Conservation (phyloP, 306 rosid species). For the Herpetospermum pedunculosum region DNA sequence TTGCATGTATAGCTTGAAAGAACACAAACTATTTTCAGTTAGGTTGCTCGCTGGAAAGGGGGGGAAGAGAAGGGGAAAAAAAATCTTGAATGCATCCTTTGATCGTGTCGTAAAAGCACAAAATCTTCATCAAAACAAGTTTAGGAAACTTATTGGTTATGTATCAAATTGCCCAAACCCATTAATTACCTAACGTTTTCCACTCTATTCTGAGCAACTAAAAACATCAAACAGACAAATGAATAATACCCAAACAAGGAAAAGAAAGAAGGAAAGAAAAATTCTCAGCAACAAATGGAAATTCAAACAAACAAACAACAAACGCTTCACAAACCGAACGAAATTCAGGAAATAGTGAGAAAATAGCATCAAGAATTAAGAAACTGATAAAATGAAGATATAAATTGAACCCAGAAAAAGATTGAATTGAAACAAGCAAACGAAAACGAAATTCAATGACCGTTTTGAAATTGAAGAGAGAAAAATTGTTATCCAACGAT, state of each 20-base stretch:
- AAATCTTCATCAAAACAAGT: constrained; percentile 2
- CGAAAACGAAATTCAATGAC: not conserved
- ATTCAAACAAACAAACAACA: not conserved
- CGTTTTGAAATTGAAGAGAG: constrained; percentile 10
- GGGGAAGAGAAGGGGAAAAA: not conserved
- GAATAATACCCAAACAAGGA: not conserved
- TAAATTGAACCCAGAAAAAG: constrained; percentile 5
- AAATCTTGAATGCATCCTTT: not conserved
- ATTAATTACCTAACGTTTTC: not conserved
- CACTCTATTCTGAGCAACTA: constrained; percentile 1
- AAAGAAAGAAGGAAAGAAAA: not conserved
- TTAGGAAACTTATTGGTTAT: not conserved
- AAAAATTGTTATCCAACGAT: not conserved
- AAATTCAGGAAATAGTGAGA: not conserved
- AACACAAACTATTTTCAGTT: constrained; percentile 5
- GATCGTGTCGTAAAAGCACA: not conserved
- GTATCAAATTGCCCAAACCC: not conserved
- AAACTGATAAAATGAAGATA: not conserved
- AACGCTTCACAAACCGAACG: constrained; percentile 1
- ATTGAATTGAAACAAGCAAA: not conserved
- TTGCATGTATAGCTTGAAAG: too few species aligned
- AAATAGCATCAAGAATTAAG: not conserved
- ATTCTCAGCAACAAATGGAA: not conserved
- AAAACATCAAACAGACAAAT: constrained; percentile 3
- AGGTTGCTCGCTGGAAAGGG: not conserved